Conservation (phyloP, 768 basidiomycete species). For the Termitomyces sp. region DNA sequence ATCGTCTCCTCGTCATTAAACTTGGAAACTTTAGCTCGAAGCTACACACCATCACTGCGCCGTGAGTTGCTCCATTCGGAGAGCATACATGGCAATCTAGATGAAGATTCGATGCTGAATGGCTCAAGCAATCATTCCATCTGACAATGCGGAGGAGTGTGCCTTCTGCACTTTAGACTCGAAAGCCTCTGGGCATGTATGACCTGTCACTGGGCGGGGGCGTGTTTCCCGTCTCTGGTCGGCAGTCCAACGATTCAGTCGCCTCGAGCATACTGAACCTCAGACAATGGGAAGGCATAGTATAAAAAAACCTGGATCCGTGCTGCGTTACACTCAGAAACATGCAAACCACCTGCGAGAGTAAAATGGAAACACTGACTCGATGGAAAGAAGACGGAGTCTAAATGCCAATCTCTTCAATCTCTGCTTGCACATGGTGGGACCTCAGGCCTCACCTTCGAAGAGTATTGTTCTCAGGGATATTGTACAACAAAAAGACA, state of each 20-base stretch:
- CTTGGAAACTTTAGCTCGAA: not conserved
- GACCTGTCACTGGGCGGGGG: not conserved
- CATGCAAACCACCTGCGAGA: not conserved
- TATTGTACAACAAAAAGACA: too few relatives aligned
- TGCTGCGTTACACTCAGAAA: not conserved
- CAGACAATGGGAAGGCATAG: too few relatives aligned
- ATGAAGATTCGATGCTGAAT: slow-evolving; percentile 47
- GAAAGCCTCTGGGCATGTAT: too few relatives aligned
- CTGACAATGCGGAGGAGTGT: not conserved
- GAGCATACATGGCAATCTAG: slow-evolving; percentile 50
- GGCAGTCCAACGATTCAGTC: too few relatives aligned
- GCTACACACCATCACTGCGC: not conserved
- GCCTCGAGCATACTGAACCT: too few relatives aligned
- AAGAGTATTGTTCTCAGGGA: too few relatives aligned
- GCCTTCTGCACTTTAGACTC: not conserved
- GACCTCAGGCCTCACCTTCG: too few relatives aligned
- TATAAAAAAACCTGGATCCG: too few relatives aligned
- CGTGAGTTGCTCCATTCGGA: not conserved
- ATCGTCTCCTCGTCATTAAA: not conserved
- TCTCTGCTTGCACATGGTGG: too few relatives aligned
- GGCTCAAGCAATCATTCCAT: not conserved
- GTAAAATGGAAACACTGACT: too few relatives aligned
- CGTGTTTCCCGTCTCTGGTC: not conserved
- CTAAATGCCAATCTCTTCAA: too few relatives aligned
- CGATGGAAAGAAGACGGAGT: too few relatives aligned